A percentile compares a stretch with the other conserved stretches of the same genome.
These are phyloP conservation scores for Actinomortierella wolfii DNA, from an alignment of 371 early-diverging fungal genomes.

Conservation along the genomic window DNA sequence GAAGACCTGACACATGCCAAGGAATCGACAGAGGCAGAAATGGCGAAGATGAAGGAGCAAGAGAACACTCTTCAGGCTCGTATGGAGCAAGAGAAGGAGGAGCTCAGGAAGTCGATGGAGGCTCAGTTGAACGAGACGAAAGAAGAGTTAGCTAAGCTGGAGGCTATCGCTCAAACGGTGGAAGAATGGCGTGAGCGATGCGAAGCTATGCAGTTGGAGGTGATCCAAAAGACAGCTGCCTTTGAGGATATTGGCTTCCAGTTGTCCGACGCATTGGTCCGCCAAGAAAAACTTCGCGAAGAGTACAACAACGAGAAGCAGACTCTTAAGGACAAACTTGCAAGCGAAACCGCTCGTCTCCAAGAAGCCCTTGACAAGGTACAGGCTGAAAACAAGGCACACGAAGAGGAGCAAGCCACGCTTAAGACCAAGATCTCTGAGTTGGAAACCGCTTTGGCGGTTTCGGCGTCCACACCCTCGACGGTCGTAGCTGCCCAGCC, in stretches of 20 bases:
- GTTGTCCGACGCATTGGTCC: slow-evolving; percentile 17
- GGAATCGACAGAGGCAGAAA: slow-evolving; percentile 36
- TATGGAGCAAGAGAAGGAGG: slow-evolving; percentile 50
- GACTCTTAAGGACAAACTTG: slow-evolving; percentile 29
- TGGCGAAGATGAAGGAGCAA: slow-evolving; percentile 46
- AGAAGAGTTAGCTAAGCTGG: slow-evolving; percentile 27
- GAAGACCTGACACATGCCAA: slow-evolving; percentile 13
- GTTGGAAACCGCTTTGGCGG: slow-evolving; percentile 40
- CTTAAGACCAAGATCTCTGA: slow-evolving; percentile 46
- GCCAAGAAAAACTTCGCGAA: slow-evolving; percentile 5
- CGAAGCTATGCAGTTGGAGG: slow-evolving; percentile 42
- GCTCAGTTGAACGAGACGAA: slow-evolving; percentile 23
- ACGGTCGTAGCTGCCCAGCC: slow-evolving; percentile 21
- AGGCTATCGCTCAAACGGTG: slow-evolving; percentile 24
- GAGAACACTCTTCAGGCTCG: slow-evolving; percentile 48
- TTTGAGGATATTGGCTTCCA: slow-evolving; percentile 29
- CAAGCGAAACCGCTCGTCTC: background rate
- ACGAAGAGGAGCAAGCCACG: slow-evolving; percentile 52
- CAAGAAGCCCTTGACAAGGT: slow-evolving; percentile 44
- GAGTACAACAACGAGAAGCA: slow-evolving; percentile 14
- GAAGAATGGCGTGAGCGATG: slow-evolving; percentile 42
- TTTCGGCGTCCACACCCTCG: slow-evolving; percentile 27
- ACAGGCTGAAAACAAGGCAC: slow-evolving; percentile 25
- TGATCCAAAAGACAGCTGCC: slow-evolving; percentile 39
- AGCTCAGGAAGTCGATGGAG: slow-evolving; percentile 41